These are phyloP conservation scores for Begonia fuchsioides DNA, from an alignment of 306 rosid genomes.

Conservation along the genomic window DNA sequence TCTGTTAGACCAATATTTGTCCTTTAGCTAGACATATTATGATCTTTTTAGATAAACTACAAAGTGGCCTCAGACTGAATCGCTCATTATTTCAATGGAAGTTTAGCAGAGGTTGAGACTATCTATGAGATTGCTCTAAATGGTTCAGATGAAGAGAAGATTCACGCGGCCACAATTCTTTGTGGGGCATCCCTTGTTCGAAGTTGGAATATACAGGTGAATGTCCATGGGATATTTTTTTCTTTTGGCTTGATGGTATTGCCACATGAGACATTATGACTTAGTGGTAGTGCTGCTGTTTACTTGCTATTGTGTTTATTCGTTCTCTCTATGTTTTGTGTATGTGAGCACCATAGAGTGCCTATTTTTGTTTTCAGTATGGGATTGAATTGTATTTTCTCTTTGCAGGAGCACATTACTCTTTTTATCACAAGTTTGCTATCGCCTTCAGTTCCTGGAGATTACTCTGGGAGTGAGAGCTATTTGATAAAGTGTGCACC, in stretches of 20 bases:
- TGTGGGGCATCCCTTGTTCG: constrained; percentile 82
- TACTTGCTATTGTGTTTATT: background rate
- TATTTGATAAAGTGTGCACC: constrained; percentile 66
- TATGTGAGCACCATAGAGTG: background rate
- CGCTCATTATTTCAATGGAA: constrained; percentile 72
- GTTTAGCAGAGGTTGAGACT: constrained; percentile 92
- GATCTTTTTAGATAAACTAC: constrained; percentile 23
- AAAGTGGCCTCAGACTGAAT: constrained; percentile 41
- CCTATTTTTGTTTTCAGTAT: constrained; percentile 7
- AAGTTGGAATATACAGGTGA: constrained; percentile 95
- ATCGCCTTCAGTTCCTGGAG: constrained; percentile 47
- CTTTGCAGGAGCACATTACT: constrained; percentile 53
- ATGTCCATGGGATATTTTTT: background rate
- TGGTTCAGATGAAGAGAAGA: constrained; percentile 82
- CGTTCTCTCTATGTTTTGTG: background rate
- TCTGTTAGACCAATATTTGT: no score
- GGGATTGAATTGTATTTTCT: constrained; percentile 13
- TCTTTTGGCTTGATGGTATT: background rate
- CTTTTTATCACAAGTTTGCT: constrained; percentile 49
- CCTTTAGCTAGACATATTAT: constrained; percentile 1
- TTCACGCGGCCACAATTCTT: constrained; percentile 71
- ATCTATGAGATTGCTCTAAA: constrained; percentile 65
- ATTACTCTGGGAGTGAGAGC: constrained; percentile 48
- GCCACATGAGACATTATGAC: background rate
- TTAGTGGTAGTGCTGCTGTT: background rate